These are phyloP conservation scores for Umbelopsis vinacea DNA, from an alignment of 192 early-diverging fungal genomes.

Conservation along the genomic window DNA sequence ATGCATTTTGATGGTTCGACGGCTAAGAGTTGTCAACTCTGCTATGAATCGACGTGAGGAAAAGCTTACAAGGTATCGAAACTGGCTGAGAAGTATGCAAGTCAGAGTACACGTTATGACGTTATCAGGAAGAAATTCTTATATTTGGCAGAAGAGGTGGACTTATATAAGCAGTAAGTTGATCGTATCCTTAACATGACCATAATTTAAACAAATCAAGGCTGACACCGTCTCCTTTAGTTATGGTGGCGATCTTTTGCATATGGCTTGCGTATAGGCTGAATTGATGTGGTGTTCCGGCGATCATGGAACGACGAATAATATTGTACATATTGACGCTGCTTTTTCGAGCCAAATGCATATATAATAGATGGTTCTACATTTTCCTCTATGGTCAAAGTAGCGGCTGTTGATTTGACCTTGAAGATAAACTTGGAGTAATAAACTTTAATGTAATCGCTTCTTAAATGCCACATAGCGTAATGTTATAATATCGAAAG, in stretches of 20 bases:
- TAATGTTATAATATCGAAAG: too few relatives aligned
- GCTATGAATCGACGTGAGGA: background rate
- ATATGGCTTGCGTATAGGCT: background rate
- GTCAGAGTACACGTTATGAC: background rate
- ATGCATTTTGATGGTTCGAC: background rate
- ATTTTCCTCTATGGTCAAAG: too few relatives aligned
- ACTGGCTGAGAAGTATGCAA: background rate
- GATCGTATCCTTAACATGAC: background rate
- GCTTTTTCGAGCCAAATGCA: too few relatives aligned
- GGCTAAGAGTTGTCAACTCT: background rate
- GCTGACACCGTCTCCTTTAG: background rate
- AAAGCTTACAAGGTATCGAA: conserved; percentile 6
- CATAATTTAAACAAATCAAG: too few relatives aligned
- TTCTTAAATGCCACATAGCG: too few relatives aligned
- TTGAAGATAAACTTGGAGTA: too few relatives aligned
- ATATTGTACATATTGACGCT: too few relatives aligned
- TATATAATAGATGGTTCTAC: too few relatives aligned
- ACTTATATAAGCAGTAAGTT: conserved; percentile 1
- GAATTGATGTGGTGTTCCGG: too few relatives aligned
- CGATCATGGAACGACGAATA: too few relatives aligned
- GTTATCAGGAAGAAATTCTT: background rate
- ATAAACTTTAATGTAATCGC: too few relatives aligned
- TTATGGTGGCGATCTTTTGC: background rate
- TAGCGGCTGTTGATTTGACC: too few relatives aligned
- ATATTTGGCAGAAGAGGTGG: background rate